Evolutionary conservation across 306 rosid species (phyloP).

Genomic region (Vigna reflexopilosa): DNA sequence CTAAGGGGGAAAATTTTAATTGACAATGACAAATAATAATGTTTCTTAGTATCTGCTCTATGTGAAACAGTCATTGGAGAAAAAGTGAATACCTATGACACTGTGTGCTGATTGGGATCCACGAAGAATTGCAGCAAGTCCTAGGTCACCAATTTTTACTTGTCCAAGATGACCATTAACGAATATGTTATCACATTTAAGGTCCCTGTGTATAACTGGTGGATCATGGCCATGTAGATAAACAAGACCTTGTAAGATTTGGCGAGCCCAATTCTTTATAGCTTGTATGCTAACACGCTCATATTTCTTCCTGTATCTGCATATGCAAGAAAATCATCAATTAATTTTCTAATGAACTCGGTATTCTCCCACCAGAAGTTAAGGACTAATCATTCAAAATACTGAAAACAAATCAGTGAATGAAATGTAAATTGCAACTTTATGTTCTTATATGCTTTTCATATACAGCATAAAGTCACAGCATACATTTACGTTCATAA

Average conservation of each 20-base stretch:
- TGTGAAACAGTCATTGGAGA: constrained; percentile 4
- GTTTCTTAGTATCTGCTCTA: neutral
- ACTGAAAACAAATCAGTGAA: neutral
- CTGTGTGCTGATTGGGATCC: constrained; percentile 87
- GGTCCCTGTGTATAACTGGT: constrained; percentile 92
- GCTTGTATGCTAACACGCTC: constrained; percentile 65
- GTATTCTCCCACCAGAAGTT: neutral
- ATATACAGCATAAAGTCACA: neutral
- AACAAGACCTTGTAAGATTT: constrained; percentile 80
- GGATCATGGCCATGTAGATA: constrained; percentile 85
- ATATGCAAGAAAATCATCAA: constrained; percentile 13
- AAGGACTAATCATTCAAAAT: neutral
- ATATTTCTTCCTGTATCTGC: constrained; percentile 81
- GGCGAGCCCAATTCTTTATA: constrained; percentile 86
- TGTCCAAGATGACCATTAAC: constrained; percentile 97
- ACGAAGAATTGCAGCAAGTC: constrained; percentile 83
- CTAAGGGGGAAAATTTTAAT: constrained; percentile 44
- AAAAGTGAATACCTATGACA: constrained; percentile 72
- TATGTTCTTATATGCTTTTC: constrained; percentile 11
- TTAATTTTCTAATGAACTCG: neutral
- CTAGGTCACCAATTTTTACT: constrained; percentile 95
- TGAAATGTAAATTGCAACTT: constrained; percentile 7
- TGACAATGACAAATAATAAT: neutral
- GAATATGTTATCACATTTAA: constrained; percentile 91
- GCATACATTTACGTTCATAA: too few relatives aligned